These are phyloP conservation scores for Phalaenopsis aphrodite DNA, from an alignment of 106 monocot species.

Conservation along the genomic window DNA sequence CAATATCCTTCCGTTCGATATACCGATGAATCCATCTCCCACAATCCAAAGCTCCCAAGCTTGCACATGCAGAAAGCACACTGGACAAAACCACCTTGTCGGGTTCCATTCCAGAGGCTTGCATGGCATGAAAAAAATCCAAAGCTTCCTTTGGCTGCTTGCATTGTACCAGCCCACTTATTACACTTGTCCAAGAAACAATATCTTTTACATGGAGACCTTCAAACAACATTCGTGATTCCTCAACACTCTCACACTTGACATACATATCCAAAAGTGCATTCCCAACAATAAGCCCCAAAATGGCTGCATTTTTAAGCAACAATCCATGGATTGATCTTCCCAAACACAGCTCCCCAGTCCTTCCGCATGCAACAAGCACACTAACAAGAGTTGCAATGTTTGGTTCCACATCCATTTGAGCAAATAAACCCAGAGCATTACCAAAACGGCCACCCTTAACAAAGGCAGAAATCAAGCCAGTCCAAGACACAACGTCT, in stretches of 20 bases:
- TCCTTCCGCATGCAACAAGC: slow-evolving; percentile 44
- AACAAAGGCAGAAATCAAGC: slow-evolving; percentile 59
- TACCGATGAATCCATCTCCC: slow-evolving; percentile 40
- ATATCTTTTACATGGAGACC: slow-evolving; percentile 31
- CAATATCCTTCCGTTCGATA: slow-evolving; percentile 33
- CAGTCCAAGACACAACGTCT: slow-evolving; percentile 76
- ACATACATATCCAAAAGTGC: slow-evolving; percentile 72
- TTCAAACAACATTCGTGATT: slow-evolving; percentile 46
- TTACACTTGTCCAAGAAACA: slow-evolving; percentile 66
- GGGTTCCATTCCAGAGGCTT: slow-evolving; percentile 34
- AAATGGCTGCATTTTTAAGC: slow-evolving; percentile 19
- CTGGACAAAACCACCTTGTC: slow-evolving; percentile 42
- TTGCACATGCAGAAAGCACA: slow-evolving; percentile 68
- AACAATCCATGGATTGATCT: slow-evolving; percentile 46
- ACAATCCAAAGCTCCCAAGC: slow-evolving; percentile 39
- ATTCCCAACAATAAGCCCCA: slow-evolving; percentile 24
- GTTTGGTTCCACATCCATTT: slow-evolving; percentile 60
- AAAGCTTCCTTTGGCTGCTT: slow-evolving; percentile 29
- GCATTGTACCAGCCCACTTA: slow-evolving; percentile 52
- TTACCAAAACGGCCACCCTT: slow-evolving; percentile 33
- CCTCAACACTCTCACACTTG: slow-evolving; percentile 28
- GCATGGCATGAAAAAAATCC: slow-evolving; percentile 40
- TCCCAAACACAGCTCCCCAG: slow-evolving; percentile 21
- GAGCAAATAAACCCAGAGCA: slow-evolving; percentile 37
- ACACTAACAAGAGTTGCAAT: slow-evolving; percentile 44